Evolutionary conservation across 371 early-diverging fungal genomes (phyloP).

Genomic region (Dichotomocladium elegans): DNA sequence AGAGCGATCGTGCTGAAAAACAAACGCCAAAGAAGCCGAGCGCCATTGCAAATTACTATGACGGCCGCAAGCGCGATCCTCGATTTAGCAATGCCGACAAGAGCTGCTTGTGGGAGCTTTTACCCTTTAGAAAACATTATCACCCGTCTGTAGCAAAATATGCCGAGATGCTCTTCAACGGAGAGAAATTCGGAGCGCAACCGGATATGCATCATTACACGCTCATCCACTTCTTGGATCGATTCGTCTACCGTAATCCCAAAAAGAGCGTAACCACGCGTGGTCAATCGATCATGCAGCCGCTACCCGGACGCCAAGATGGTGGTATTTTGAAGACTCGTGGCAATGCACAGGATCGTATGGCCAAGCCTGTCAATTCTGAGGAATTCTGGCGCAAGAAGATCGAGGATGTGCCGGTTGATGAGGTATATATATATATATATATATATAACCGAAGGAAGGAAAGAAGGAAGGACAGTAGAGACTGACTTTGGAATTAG

Average conservation of each 20-base stretch:
- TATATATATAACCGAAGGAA: conserved; percentile 3
- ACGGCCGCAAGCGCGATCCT: conserved; percentile 87
- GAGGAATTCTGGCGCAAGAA: conserved; percentile 58
- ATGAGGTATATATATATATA: conserved; percentile 43
- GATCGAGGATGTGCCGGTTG: conserved; percentile 56
- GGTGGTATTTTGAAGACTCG: conserved; percentile 44
- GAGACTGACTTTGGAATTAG: conserved; percentile 7
- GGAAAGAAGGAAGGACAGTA: too few species aligned
- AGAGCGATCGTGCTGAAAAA: conserved; percentile 4
- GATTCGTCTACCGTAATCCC: conserved; percentile 94
- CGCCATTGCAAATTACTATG: conserved; percentile 49
- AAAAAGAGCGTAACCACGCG: conserved; percentile 61
- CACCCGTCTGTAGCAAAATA: conserved; percentile 90
- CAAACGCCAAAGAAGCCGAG: conserved; percentile 18
- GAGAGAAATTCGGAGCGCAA: conserved; percentile 66
- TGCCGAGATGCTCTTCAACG: conserved; percentile 67
- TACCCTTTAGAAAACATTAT: conserved; percentile 73
- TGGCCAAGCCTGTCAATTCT: conserved; percentile 51
- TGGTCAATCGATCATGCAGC: conserved; percentile 63
- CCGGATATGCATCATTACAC: conserved; percentile 90
- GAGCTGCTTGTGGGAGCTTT: conserved; percentile 89
- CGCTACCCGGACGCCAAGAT: conserved; percentile 43
- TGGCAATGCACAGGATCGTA: conserved; percentile 27
- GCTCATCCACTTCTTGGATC: conserved; percentile 89
- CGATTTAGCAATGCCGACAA: conserved; percentile 75